Evolutionary conservation across 257 asterid species (phyloP), one percentile per base, ranked within the genome.

Genomic region (Solanum lignicaule): DNA sequence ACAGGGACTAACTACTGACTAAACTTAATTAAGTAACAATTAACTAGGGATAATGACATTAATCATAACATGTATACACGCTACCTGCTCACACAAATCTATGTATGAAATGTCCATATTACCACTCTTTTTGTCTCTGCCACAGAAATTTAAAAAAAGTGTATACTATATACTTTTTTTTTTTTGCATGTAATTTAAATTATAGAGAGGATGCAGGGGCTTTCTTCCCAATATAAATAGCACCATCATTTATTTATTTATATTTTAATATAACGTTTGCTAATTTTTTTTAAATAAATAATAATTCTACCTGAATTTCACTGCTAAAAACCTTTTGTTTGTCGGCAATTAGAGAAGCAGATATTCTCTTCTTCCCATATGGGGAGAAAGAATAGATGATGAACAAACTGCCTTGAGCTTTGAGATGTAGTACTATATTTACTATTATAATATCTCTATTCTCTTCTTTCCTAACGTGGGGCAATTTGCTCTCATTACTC

Each of bases 1-100:
- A 92, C 86, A 91, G 89, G 90, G 92, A 92, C 94, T 90, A 93
- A 93, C 91, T 93, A 90, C 89, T 88, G n/a, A 87, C 90, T 86
- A 85, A 46, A 79, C 89, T 60, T 36, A 75, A 84, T 91, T 88
- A 91, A 90, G 65, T 89, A 31, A 74, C 16, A 35, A 43, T 15
- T 85, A 85, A 88, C 66, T 71, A 69, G 83, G 86, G 94, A 93
- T 90, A 88, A 90, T 88, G 93, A 88, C 93, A 88, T 87, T 90
- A 89, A 93, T 93, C 88, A 92, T 92, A 90, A 87, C 90, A 46
- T 43, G 31, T 65, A 86, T 85, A 82, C 69, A 82, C 69, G 69
- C 86, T 48, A 48, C 69, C 69, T 82, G 41, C 86, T 82, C 69
- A 82, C 69, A 48, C 31, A 82, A 82, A 9, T 48, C 69, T 48